Percentiles rank a stretch among this genome's conserved stretches.
phyloP scores from a whole-genome alignment of 257 asterid species.

The Rauvolfia tetraphylla region DNA sequence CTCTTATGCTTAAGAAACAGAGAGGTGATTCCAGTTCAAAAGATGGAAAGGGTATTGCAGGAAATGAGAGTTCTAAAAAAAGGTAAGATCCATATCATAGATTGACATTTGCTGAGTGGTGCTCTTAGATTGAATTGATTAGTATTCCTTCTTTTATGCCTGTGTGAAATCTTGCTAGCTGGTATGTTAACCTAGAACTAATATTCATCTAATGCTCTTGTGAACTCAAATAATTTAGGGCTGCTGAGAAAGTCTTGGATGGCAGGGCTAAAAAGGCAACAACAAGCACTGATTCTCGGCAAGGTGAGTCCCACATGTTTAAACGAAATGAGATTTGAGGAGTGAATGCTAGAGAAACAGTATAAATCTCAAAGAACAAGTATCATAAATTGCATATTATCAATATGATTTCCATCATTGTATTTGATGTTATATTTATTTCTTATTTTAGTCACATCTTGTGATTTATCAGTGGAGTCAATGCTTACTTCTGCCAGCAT shows the following conservation, averaged over 20 bases:
- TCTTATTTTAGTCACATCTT: neutral
- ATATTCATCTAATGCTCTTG: constrained; percentile 8
- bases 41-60: constrained; percentile 42
- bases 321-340: neutral
- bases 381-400: neutral
- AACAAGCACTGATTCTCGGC: constrained; percentile 47
- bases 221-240: constrained; percentile 35
- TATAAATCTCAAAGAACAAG: neutral
- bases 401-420: neutral
- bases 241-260: constrained; percentile 64
- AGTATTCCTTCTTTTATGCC: neutral
- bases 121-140: neutral
- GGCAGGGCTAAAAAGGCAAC: constrained; percentile 68
- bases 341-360: neutral
- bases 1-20: constrained; percentile 66
- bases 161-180: constrained; percentile 1
- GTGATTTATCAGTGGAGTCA: neutral
- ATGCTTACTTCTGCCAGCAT: neutral
- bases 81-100: constrained; percentile 43
- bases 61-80: constrained; percentile 52
- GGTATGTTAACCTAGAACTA: neutral
- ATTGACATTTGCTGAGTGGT: neutral
- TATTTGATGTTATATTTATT: neutral
- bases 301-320: constrained; percentile 36
- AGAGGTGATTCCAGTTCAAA: constrained; percentile 50